Conservation (phyloP, 2,329 filamentous ascomycete species). For the Aspergillus awamori region DNA sequence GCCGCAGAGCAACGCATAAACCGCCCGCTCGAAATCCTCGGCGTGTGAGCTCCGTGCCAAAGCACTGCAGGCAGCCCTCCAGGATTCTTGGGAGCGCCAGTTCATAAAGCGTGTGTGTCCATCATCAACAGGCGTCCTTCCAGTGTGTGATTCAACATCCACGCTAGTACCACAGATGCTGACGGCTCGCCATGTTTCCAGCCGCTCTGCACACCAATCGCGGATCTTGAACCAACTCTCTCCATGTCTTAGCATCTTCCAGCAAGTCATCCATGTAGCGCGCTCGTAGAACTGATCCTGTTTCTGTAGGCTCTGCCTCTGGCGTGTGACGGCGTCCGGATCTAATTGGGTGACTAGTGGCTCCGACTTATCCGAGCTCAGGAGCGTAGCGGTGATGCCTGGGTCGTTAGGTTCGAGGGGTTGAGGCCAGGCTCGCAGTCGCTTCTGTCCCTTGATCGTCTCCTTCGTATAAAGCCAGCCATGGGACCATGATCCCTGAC, state of each 20-base stretch:
- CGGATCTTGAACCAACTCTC: slow-evolving; percentile 71
- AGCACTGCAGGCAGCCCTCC: slow-evolving; percentile 43
- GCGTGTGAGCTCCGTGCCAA: slow-evolving; percentile 65
- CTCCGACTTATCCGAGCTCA: slow-evolving; percentile 62
- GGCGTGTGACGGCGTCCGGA: slow-evolving; percentile 83
- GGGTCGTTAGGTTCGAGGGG: slow-evolving; percentile 65
- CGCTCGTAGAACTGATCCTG: slow-evolving; percentile 88
- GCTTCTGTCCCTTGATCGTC: slow-evolving; percentile 87
- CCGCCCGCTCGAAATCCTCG: slow-evolving; percentile 80
- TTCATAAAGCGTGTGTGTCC: slow-evolving; percentile 48
- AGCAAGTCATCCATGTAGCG: slow-evolving; percentile 91
- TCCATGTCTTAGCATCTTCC: slow-evolving; percentile 88
- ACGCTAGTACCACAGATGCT: slow-evolving; percentile 68
- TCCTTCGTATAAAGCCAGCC: slow-evolving; percentile 92
- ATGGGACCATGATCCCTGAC: slow-evolving; percentile 75
- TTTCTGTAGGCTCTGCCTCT: slow-evolving; percentile 73
- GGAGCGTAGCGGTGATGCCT: slow-evolving; percentile 58
- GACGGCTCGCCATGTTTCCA: slow-evolving; percentile 86
- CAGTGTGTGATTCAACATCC: slow-evolving; percentile 30
- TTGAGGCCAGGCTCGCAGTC: slow-evolving; percentile 68
- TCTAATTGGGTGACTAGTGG: slow-evolving; percentile 84
- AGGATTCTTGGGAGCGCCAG: slow-evolving; percentile 41
- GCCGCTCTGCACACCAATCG: slow-evolving; percentile 83
- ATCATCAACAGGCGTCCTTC: slow-evolving; percentile 38
- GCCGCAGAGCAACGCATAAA: slow-evolving; percentile 87